Evolutionary conservation across 805 yeast species (phyloP), one percentile per base, ranked within the genome.

Genomic region (Myxozyma udenii): DNA sequence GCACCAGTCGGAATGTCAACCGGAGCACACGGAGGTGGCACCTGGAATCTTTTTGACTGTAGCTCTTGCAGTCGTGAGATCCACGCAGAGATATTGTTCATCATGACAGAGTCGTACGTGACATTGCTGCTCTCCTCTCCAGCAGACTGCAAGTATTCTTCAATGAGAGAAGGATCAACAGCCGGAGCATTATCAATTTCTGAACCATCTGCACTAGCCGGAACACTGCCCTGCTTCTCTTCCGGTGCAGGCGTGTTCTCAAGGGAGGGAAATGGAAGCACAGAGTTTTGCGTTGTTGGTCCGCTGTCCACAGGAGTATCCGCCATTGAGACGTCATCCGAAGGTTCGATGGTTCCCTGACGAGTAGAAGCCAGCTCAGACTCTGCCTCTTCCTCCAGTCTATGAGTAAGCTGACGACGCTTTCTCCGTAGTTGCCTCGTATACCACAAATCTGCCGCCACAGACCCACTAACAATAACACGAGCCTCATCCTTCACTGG

Each of bases 401-500:
- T 41, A 46, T 9, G 19, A 24, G 23, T 35, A 30, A 22, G 43
- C 35, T 3, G 40, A 9, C 37, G 40, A 16, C 3, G 26, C 41
- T 37, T 51, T 12, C 44, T 16, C 19, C 45, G 44, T 59, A 77
- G 74, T 62, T 77, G 73, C 19, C 74, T 74, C 14, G 64, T 69
- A 48, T 54, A 68, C 71, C 72, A 69, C 19, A 66, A 66, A 6
- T 62, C 44, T 1, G 64, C 62, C 2, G 63, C 62, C 1, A 62
- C 50, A 7, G 46, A 48, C 7, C 77, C 74, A 24, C 78, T 74
- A 11, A 83, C 65, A 2, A 81, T 78, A 5, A 81, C 73, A 18
- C 76, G 77, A 33, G 76, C 74, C 58, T 83, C 84, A 64, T 83
- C 88, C 38, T 74, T 69, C 9, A 76, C 65, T 3, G 93, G 93